Evolutionary conservation across 805 yeast genomes (phyloP), one percentile per base, ranked within the genome.

Genomic region (Barnettozyma pratensis): DNA sequence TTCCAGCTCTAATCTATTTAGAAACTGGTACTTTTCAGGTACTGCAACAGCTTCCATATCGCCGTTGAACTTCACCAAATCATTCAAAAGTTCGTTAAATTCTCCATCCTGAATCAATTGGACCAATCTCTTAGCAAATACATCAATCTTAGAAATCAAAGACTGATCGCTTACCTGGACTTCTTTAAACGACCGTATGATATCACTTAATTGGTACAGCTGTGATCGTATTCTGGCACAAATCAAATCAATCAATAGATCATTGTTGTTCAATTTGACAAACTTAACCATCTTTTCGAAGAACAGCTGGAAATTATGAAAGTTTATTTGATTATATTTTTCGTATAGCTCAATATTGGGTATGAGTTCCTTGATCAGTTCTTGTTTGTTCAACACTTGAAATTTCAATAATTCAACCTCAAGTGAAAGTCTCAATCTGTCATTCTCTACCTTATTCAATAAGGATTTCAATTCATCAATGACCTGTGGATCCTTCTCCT

Each of bases 71-170:
- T 38, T 14, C 1, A 26, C 11, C 4, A 41, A 19, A 6, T 37
- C 19, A 1, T 14, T 11, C 2, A 47, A n/a, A 3, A 47, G 14
- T 3, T 38, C 29, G 3, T 30, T 40, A n/a, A 8, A 40, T n/a
- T 44, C 50, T 6, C 40, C 50, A 14, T 32, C 38, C 27, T 43
- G 43, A 5, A 47, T 10, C 11, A 44, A 12, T 9, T 31, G 6
- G 31, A 41, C 41, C 10, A 31, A 12, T n/a, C 31, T n/a, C 11
- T 11, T n/a, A 6, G 40, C 5, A 19, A 30, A 31, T 8, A 43
- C 25, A 9, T 44, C 44, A 6, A 47, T 25, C 14, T 39, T 37
- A 11, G 39, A 3, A 3, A 40, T n/a, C n/a, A 37, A 5, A 19
- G 19, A 19, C 19, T 19, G 19, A 19, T 3, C 19, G 19, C 19